Base-by-base conservation (phyloP, 2,329 filamentous ascomycete genomes). In the Davidsoniella australis region DNA sequence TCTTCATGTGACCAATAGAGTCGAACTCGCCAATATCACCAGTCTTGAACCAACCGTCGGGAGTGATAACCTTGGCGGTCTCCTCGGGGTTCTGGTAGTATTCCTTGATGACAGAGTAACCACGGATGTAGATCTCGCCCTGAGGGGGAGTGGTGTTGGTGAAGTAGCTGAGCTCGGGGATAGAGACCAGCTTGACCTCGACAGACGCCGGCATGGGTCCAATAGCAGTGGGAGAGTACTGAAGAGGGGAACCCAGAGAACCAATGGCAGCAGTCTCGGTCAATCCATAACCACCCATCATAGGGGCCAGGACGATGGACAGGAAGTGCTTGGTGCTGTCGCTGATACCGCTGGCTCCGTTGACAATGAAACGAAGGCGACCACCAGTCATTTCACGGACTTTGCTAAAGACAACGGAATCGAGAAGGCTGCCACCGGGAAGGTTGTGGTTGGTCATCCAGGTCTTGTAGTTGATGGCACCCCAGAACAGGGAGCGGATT, bases 21-120 rank as follows among this genome's bases (percentile, higher is more conserved):
- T 89, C 80, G 59, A 89, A 91, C 62, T 95, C 85, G 58, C 89
- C 89, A 62, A 96, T 91, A 60, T 96, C 89, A 54, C 89, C 89
- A 14, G 87, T 94, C 73, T 83, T 89, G 75, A 96, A 96, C 91
- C 91, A 96, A 45, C 86, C 86, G 58, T 94, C 91, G 2, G 77
- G 64, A 1, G 84, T 87, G 55, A 89, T 74, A 4, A 82, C 73
- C 61, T 82, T 82, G 59, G 72, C 73, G 5, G 86, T 94, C 68
- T 95, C 88, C 57, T 89, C 78, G 14, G 84, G 80, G 61, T 95
- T 85, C 54, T 93, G 72, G 61, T 81, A 88, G 67, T 96, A 96
- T 37, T 79, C 80, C 33, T 72, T 71, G 49, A 85, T 76, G 42
- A 96, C 81, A 53, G 81, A 72, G 46, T 71, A 69, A 47, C 89